Evolutionary conservation across 768 basidiomycete genomes (phyloP).

Genomic region (Chalciporus sphaerocephalus): DNA sequence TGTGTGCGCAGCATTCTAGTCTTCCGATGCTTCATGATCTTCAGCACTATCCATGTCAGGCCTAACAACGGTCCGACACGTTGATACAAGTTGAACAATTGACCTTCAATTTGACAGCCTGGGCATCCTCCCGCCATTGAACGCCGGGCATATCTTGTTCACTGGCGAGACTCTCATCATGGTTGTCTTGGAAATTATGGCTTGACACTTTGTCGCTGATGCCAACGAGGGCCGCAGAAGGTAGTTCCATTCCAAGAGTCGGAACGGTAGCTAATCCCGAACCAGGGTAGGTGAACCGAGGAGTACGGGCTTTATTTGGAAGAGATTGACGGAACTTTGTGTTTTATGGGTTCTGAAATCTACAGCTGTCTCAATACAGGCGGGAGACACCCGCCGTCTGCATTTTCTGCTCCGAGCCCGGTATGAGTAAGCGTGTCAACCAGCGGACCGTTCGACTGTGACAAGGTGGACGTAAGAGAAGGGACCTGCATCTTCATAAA

Average conservation of each 20-base stretch:
- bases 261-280: not conserved
- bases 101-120: too few relatives aligned
- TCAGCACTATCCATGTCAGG: too few relatives aligned
- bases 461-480: constrained; percentile 16
- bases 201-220: not conserved
- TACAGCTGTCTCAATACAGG: constrained; percentile 19
- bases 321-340: not conserved
- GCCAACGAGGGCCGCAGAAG: not conserved
- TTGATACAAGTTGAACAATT: too few relatives aligned
- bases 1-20: too few relatives aligned
- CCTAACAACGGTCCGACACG: too few relatives aligned
- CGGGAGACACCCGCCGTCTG: constrained; percentile 17
- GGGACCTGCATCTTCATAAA: constrained; percentile 8
- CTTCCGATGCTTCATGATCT: too few relatives aligned
- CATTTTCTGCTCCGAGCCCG: constrained; percentile 2
- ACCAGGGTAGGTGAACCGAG: constrained; percentile 15
- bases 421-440: constrained; percentile 11
- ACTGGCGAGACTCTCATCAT: too few relatives aligned
- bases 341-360: constrained; percentile 11
- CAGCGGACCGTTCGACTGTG: constrained; percentile 14
- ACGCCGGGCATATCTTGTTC: too few relatives aligned
- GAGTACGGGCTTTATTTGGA: constrained; percentile 28
- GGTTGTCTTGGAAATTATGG: too few relatives aligned
- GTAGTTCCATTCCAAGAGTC: not conserved
- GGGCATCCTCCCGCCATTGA: too few relatives aligned